Evolutionary conservation across 2,329 filamentous ascomycete species (phyloP).

Genomic region (Alternaria conjuncta): DNA sequence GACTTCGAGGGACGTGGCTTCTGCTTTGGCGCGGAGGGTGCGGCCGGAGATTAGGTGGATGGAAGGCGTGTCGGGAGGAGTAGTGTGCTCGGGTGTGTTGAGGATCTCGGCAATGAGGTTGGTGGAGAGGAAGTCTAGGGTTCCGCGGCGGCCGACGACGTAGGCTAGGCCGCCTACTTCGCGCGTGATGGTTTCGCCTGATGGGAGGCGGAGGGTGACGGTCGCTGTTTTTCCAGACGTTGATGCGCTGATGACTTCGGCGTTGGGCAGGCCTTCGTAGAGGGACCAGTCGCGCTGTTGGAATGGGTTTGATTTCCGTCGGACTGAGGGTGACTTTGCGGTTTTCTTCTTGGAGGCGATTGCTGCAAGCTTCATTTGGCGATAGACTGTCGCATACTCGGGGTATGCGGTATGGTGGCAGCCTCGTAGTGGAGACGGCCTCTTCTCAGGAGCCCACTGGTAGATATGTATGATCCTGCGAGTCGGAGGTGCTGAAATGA

Average conservation of each 20-base stretch:
- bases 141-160: constrained; percentile 63
- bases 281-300: constrained; percentile 58
- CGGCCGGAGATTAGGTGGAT: constrained; percentile 56
- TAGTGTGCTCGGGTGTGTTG: constrained; percentile 15
- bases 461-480: constrained; percentile 66
- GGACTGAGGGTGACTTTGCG: constrained; percentile 30
- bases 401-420: constrained; percentile 68
- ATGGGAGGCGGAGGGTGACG: constrained; percentile 54
- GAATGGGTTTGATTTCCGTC: constrained; percentile 51
- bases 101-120: constrained; percentile 58
- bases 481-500: constrained; percentile 59
- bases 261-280: constrained; percentile 65
- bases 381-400: constrained; percentile 66
- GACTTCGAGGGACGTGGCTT: constrained; percentile 58
- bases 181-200: constrained; percentile 54
- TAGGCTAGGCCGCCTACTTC: constrained; percentile 60
- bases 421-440: constrained; percentile 63
- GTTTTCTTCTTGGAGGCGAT: constrained; percentile 27
- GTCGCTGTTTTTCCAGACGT: constrained; percentile 19
- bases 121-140: constrained; percentile 58
- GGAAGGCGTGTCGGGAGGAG: neutral
- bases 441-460: constrained; percentile 63
- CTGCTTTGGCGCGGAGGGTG: constrained; percentile 60
- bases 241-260: constrained; percentile 53
- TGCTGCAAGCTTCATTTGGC: constrained; percentile 63